Base-by-base conservation (phyloP, 148 eudicot species). In the Pharnaceum exiguum region DNA sequence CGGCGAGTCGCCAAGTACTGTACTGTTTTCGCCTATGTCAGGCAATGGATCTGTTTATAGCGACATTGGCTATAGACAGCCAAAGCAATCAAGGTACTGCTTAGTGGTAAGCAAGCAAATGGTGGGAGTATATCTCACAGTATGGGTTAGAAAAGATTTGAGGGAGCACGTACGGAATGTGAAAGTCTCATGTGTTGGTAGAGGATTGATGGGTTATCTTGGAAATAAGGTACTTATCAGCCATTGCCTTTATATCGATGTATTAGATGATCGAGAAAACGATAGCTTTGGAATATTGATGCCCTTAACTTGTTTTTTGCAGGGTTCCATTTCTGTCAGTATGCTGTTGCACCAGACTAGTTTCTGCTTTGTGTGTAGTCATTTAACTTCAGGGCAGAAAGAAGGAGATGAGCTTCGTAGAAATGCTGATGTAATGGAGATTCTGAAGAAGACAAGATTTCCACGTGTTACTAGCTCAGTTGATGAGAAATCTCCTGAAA, bases 251-350 rank as follows among this genome's bases (percentile, higher is more conserved):
- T 7, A 7, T 35, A 35, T 35, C 38, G 38, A 6, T 35, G 38
- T 7, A 35, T 35, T 35, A 6, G 38, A 12, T 7, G 38, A 6
- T 12, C 38, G 12, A 35, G 12, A 35, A 27, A 55, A 37, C 16
- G 23, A 29, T 21, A 21, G 9, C 31, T 3, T 19, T 47, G 22
- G 51, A 32, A 4, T 28, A 54, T 49, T 61, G 43, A 27, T 42
- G 24, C 45, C 47, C 25, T 56, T 16, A 26, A 55, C 29, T 23
- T 60, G n/a, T n/a, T 31, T 64, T 39, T 60, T 75, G 60, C 74
- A 91, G 98, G 98, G 98, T 49, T 91, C 98, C 53, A 85, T 91
- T 67, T 83, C 98, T 5, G 86, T 91, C 32, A 91, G 98, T 70
- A 85, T 91, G 98, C 46, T 81, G 65, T 57, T 91, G 67, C 96